Evolutionary conservation across 177 flowering plant species (phyloP).

Genomic region (Vitis hybrid): DNA sequence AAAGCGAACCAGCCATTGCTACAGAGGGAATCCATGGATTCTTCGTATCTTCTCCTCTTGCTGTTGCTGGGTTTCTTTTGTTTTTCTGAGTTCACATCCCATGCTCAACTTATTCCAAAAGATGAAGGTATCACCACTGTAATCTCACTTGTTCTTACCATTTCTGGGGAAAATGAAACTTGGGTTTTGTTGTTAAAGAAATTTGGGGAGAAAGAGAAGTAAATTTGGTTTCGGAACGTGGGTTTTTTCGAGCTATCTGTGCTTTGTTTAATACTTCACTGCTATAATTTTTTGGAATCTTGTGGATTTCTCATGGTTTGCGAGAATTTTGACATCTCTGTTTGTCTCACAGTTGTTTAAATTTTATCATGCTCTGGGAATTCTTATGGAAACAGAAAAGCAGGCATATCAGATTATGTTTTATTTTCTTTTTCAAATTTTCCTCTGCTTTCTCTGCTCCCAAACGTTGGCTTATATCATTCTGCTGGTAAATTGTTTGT

Average conservation of each 20-base stretch:
- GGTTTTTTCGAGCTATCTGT: background rate
- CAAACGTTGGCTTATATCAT: too few species aligned
- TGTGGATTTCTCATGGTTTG: too few species aligned
- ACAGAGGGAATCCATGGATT: background rate
- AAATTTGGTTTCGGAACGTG: too few species aligned
- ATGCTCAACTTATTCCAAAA: conserved; percentile 15
- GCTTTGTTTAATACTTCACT: background rate
- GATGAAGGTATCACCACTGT: conserved; percentile 17
- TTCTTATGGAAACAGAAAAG: too few species aligned
- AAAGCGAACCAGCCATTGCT: background rate
- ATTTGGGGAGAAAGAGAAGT: background rate
- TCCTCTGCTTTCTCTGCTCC: too few species aligned
- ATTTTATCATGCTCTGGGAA: too few species aligned
- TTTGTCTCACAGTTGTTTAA: too few species aligned
- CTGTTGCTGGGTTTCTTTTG: conserved; percentile 3
- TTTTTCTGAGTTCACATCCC: background rate
- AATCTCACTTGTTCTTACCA: background rate
- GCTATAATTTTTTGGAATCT: too few species aligned
- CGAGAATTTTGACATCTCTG: too few species aligned
- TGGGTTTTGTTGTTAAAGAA: background rate
- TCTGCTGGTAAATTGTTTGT: too few species aligned
- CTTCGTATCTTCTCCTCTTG: background rate
- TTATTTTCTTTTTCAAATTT: too few species aligned
- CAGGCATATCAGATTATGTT: too few species aligned
- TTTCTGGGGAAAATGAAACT: background rate